phyloP scores from a whole-genome alignment of 306 rosid species.

The Biancaea sappan region DNA sequence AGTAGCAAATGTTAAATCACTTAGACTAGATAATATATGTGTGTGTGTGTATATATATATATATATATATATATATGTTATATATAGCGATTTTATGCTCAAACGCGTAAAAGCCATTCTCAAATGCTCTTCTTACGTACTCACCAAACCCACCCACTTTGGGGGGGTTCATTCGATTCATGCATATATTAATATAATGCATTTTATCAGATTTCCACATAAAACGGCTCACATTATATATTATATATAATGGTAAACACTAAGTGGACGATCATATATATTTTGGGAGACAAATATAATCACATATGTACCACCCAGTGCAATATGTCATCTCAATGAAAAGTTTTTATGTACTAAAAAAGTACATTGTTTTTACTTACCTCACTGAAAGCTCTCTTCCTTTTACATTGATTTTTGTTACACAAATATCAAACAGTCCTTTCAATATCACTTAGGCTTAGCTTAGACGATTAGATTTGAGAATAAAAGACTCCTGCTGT shows the following conservation, averaged over 20 bases:
- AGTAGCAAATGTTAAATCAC: too few species aligned
- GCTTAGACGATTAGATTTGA: too few species aligned
- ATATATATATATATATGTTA: neutral
- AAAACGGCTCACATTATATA: conserved; percentile 30
- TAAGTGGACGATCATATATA: conserved; percentile 22
- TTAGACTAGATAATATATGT: too few species aligned
- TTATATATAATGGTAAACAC: neutral
- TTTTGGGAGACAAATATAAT: conserved; percentile 37
- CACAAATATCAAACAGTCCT: too few species aligned
- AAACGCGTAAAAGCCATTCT: conserved; percentile 39
- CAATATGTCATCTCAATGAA: conserved; percentile 31
- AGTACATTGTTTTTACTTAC: neutral
- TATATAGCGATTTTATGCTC: conserved; percentile 27
- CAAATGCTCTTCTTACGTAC: conserved; percentile 48
- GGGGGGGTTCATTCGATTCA: neutral
- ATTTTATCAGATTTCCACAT: conserved; percentile 49
- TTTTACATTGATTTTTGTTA: too few species aligned
- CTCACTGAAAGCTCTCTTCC: neutral
- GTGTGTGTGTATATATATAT: too few species aligned
- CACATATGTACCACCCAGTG: conserved; percentile 19
- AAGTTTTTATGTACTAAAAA: conserved; percentile 29
- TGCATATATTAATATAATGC: conserved; percentile 35
- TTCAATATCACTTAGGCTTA: too few species aligned
- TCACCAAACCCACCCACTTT: conserved; percentile 46
- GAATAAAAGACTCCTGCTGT: too few species aligned